These are phyloP conservation scores for Microsporum audouinii DNA, from an alignment of 2,329 filamentous ascomycete species.

Conservation along the genomic window DNA sequence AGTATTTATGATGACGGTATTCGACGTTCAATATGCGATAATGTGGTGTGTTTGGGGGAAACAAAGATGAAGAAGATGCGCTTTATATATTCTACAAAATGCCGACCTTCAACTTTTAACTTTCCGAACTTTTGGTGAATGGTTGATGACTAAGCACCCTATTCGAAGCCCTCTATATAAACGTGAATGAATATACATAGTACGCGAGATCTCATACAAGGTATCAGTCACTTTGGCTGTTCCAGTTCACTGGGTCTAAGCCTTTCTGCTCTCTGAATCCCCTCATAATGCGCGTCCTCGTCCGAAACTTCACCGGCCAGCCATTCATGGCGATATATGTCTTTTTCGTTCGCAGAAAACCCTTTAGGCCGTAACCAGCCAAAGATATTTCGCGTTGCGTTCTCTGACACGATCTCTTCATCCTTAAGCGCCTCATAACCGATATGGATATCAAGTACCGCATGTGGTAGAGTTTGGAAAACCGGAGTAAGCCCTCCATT, in stretches of 20 bases:
- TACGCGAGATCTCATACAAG: no score
- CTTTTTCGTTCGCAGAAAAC: not conserved
- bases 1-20: not conserved
- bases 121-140: not conserved
- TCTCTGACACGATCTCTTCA: not conserved
- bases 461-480: not conserved
- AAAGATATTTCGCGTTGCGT: not conserved
- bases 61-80: not conserved
- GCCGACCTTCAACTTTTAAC: no score
- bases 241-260: not conserved
- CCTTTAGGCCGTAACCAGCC: not conserved
- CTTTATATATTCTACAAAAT: no score
- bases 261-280: not conserved
- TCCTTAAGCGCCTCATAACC: not conserved
- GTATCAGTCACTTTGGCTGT: not conserved
- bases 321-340: not conserved
- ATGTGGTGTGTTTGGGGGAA: not conserved
- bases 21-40: not conserved
- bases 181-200: no score
- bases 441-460: not conserved
- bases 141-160: not conserved
- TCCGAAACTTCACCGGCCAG: not conserved
- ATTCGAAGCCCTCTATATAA: no score
- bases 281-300: not conserved
- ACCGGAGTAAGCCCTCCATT: not conserved